A percentile compares a stretch with the other conserved stretches of the same genome.
Conservation (phyloP, 176 grass and related monocot genomes). For the Rhynchospora breviuscula region DNA sequence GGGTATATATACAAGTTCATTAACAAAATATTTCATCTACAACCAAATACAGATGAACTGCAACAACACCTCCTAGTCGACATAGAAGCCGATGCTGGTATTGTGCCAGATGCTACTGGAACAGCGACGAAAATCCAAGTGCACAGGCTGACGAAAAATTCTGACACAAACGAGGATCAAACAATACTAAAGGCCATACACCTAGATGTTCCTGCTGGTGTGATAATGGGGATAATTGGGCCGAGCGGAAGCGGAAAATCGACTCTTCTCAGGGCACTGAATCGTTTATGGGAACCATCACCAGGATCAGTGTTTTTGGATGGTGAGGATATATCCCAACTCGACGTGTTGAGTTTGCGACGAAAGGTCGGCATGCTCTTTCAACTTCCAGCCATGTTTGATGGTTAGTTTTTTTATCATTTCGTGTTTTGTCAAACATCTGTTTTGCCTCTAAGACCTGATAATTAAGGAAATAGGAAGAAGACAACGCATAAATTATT, state of each 20-base stretch:
- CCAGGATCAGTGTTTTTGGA: conserved; percentile 67
- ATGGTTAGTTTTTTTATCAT: conserved; percentile 34
- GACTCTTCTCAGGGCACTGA: conserved; percentile 83
- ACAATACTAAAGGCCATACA: conserved; percentile 51
- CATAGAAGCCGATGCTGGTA: conserved; percentile 23
- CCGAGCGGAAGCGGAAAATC: conserved; percentile 99
- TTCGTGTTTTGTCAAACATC: neutral
- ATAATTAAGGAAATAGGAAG: neutral
- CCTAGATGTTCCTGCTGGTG: conserved; percentile 64
- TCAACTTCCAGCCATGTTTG: conserved; percentile 91
- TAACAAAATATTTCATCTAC: neutral
- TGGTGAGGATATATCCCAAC: conserved; percentile 55
- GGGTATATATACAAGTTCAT: neutral
- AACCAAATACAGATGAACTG: conserved; percentile 32
- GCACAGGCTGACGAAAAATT: conserved; percentile 38
- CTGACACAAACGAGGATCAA: conserved; percentile 47
- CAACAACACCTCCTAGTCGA: conserved; percentile 59
- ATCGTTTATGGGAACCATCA: conserved; percentile 82
- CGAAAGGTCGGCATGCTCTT: conserved; percentile 98
- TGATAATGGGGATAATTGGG: conserved; percentile 77
- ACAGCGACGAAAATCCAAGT: conserved; percentile 51
- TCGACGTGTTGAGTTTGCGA: conserved; percentile 76
- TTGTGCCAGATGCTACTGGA: neutral
- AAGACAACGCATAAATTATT: neutral
- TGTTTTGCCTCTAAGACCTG: neutral